Base-by-base conservation (phyloP, 768 basidiomycete genomes). In the Suillus bovinus region DNA sequence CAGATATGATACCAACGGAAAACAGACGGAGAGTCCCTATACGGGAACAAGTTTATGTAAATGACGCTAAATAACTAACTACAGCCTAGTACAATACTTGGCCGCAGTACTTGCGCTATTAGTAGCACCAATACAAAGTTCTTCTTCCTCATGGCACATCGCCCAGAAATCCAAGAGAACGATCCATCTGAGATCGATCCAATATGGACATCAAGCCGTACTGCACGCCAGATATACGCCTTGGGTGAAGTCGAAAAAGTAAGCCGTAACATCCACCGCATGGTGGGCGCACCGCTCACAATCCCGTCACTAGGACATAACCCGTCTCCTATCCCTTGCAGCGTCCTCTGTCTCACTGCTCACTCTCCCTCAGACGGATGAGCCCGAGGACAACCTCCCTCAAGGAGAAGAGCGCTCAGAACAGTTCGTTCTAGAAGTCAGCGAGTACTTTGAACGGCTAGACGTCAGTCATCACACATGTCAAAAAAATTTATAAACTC, bases 331-430 rank as follows among this genome's bases (percentile, higher is more conserved):
- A 57, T 82, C 86, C 22, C 77, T 92, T 27, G 91, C 91, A 6
- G 89, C 88, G 9, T 89, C 91, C 17, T 91, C 89, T 10, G 86
- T 92, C 61, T 88, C 90, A 8, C 81, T 93, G 57, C 80, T 94
- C 54, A 88, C 91, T 2, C 78, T 94, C n/a, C 91, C 91, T 1
- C 91, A 93, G 74, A 91, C 90, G 4, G 91, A 93, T 70, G 81
- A 73, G 1, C 82, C 86, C 4, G 84, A 84, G 8, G 88, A 89
- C 58, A 80, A 77, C 60, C 80, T 93, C 9, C 90, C 91, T 3
- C 87, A 89, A 68, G 91, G 90, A 44, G 91, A 88, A 63, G 91
- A 94, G 74, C 82, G 91, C 39, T 91, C 90, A 16, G 90, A 93
- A 70, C 89, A 91, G 69, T 93, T 94, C 66, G 91, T 93, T 44